Percentiles rank a stretch among this genome's conserved stretches.
phyloP scores from a whole-genome alignment of 768 basidiomycete genomes.

The Boletus edulis region DNA sequence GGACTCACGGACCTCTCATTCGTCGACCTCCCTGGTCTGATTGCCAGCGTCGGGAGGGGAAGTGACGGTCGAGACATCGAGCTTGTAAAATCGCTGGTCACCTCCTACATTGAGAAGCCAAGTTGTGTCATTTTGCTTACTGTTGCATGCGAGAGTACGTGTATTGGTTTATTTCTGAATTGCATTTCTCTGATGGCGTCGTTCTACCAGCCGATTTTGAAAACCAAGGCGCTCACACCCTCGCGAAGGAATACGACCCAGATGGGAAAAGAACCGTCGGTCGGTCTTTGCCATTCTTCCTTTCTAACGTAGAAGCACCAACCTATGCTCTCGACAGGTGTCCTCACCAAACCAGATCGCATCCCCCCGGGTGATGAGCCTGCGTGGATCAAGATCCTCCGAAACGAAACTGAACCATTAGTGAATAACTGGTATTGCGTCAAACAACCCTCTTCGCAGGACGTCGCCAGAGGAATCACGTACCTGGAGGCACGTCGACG shows the following conservation, averaged over 20 bases:
- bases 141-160: conserved; percentile 43
- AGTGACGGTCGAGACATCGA: conserved; percentile 57
- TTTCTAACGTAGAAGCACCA: conserved; percentile 30
- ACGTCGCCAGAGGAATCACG: conserved; percentile 28
- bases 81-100: conserved; percentile 57
- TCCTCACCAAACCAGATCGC: conserved; percentile 71
- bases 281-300: conserved; percentile 25
- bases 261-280: conserved; percentile 70
- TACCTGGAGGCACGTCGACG: conserved; percentile 58
- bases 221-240: conserved; percentile 70
- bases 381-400: conserved; percentile 54
- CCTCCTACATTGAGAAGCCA: conserved; percentile 57
- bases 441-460: conserved; percentile 36
- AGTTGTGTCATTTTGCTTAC: conserved; percentile 57
- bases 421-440: conserved; percentile 38
- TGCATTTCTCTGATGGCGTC: conserved; percentile 26
- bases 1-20: conserved; percentile 65
- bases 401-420: conserved; percentile 43
- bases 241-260: conserved; percentile 60
- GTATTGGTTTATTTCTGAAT: neutral
- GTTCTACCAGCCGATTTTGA: conserved; percentile 70
- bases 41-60: conserved; percentile 49
- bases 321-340: conserved; percentile 4
- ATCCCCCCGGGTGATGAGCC: conserved; percentile 32
- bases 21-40: conserved; percentile 63